Evolutionary conservation across 805 yeast species (phyloP), one percentile per base, ranked within the genome.

Genomic region (Cyberlindnera petersonii): DNA sequence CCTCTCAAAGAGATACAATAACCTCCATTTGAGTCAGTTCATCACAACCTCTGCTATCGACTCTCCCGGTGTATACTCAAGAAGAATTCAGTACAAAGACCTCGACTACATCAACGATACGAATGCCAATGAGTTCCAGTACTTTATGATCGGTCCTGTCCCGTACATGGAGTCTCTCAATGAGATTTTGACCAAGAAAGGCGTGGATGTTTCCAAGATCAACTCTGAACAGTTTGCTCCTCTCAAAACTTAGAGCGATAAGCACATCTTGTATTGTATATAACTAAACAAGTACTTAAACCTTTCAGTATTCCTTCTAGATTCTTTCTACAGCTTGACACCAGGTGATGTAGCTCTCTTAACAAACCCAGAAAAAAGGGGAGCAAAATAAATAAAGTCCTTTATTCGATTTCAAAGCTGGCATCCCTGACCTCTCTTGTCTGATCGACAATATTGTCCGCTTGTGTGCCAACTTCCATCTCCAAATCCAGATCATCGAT

Each of bases 181-280:
- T 2, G 29, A 16, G 4, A 14, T 17, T 4, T 32, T 52, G 24
- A 14, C 29, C 3, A 11, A 10, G 3, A 33, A 40, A 7, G 49
- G 47, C 11, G 44, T 47, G 16, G 45, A 42, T 19, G 24, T 31
- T 4, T 16, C 37, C 7, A 37, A 29, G 11, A 31, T 54, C 23
- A 52, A 52, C 46, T 31, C 43, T 20, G 59, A 55, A 29, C 50
- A 52, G 30, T 55, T 41, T 32, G 59, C 52, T 13, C 59, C 59
- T 8, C 42, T 47, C 4, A 37, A 38, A 10, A 5, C 23, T 18
- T 5, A 18, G 9, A 18, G 8, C n/a, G 9, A 17, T 18, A 18
- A 18, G 5, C 16, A 26, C 6, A 18, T 17, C 6, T 5, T 16
- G 19, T 28, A 14, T 18, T 17, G 31, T 28, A 17, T 18, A 28